Evolutionary conservation across 2,329 filamentous ascomycete species (phyloP), one percentile per base, ranked within the genome.

Genomic region (Aspergillus puulaauensis): DNA sequence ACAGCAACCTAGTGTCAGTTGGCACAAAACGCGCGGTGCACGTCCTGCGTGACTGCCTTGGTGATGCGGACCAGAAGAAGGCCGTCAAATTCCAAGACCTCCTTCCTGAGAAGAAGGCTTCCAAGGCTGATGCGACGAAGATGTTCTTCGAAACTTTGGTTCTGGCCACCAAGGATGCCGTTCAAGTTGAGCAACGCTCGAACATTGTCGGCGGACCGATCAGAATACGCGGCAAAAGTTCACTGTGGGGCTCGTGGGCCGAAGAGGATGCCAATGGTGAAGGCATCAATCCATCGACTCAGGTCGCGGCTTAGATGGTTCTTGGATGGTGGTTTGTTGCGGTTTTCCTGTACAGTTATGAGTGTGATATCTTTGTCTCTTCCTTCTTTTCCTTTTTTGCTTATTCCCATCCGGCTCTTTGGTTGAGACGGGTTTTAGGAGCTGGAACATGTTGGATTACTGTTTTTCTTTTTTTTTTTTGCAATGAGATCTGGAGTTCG

Each of bases 121-220:
- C 84, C 64, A 90, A 91, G 74, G 89, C 90, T 8, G 95, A 98
- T 68, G 95, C 95, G 0, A 99, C 95, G 44, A 97, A 97, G 82
- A 97, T 99, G 92, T 99, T 99, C 80, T 99, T 99, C 68, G 95
- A 99, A 77, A 89, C 95, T 54, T 82, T 99, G 23, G 95, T 99
- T 3, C 83, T 99, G 47, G 95, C 93, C 5, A 99, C 95, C 43
- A 99, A 99, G 79, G 95, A 99, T 72, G 95, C 95, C 27, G 90
- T 99, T 77, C 96, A 96, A 77, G 91, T 98, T 24, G 93, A 98
- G 72, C 95, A 99, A 76, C 84, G 84, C 49, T 80, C 87, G 61
- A 84, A 83, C 14, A 70, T 82, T 39, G 83, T 98, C 24, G 93
- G 93, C 50, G 90, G 87, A 3, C 84, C 89, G 14, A 91, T 99